A percentile compares a stretch with the other conserved stretches of the same genome.
Evolutionary conservation across 305 asterid genomes (phyloP).

Genomic region (Fraxinus platypoda): DNA sequence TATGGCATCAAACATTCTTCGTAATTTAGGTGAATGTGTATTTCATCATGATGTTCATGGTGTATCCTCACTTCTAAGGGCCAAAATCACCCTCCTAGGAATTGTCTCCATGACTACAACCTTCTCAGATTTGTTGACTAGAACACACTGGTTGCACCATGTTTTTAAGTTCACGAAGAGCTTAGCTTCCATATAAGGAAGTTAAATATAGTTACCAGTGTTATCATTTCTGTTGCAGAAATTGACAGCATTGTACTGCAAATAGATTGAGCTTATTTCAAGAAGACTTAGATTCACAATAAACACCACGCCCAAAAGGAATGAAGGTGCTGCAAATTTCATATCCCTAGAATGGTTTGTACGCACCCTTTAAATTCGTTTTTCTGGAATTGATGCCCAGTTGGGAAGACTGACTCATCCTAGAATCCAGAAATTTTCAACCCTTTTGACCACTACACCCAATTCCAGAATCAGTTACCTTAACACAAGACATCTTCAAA

Average conservation of each 20-base stretch:
- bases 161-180: neutral
- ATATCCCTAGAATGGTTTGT: neutral
- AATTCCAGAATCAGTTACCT: conserved; percentile 1
- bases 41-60: neutral
- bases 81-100: neutral
- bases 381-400: neutral
- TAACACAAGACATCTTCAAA: neutral
- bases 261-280: neutral
- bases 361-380: neutral
- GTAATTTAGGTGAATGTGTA: neutral
- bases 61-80: neutral
- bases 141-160: neutral
- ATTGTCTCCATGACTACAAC: neutral
- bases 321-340: neutral
- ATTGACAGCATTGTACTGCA: neutral
- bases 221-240: neutral
- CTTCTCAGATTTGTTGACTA: neutral
- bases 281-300: neutral
- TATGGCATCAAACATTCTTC: neutral
- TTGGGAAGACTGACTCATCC: neutral
- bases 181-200: neutral
- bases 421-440: neutral
- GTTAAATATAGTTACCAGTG: neutral
- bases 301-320: neutral
- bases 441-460: neutral